These are phyloP conservation scores for Sisymbrium altissimum DNA, from an alignment of 345 rosid genomes.

Conservation along the genomic window DNA sequence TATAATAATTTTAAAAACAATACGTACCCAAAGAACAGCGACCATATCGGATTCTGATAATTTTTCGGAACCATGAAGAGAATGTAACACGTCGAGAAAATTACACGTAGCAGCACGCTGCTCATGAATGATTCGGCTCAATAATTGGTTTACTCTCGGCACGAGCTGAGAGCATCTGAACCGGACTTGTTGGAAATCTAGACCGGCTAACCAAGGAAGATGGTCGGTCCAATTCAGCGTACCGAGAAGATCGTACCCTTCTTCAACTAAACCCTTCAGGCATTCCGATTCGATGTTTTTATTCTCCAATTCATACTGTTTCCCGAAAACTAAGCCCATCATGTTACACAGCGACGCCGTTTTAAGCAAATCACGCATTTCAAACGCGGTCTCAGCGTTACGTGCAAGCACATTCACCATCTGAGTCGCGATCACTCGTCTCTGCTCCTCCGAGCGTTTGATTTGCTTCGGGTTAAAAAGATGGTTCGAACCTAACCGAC, in stretches of 20 bases:
- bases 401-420: slow-evolving; percentile 41
- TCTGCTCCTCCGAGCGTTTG: slow-evolving; percentile 44
- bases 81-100: slow-evolving; percentile 61
- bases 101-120: slow-evolving; percentile 39
- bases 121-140: slow-evolving; percentile 48
- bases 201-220: slow-evolving; percentile 59
- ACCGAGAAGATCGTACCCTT: slow-evolving; percentile 70
- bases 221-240: slow-evolving; percentile 70
- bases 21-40: slow-evolving; percentile 75
- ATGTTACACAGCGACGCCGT: slow-evolving; percentile 68
- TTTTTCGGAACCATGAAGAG: slow-evolving; percentile 53
- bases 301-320: slow-evolving; percentile 38
- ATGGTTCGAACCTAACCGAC: slow-evolving; percentile 57
- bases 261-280: slow-evolving; percentile 52
- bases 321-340: slow-evolving; percentile 70
- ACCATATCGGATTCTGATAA: slow-evolving; percentile 61
- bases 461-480: slow-evolving; percentile 63
- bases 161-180: slow-evolving; percentile 61
- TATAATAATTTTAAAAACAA: not conserved
- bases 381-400: slow-evolving; percentile 15
- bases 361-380: slow-evolving; percentile 53
- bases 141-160: slow-evolving; percentile 55
- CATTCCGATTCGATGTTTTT: slow-evolving; percentile 40
- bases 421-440: slow-evolving; percentile 43
- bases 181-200: slow-evolving; percentile 67